Evolutionary conservation across 2,329 filamentous ascomycete genomes (phyloP).

Genomic region (Phialemoniopsis sp.): DNA sequence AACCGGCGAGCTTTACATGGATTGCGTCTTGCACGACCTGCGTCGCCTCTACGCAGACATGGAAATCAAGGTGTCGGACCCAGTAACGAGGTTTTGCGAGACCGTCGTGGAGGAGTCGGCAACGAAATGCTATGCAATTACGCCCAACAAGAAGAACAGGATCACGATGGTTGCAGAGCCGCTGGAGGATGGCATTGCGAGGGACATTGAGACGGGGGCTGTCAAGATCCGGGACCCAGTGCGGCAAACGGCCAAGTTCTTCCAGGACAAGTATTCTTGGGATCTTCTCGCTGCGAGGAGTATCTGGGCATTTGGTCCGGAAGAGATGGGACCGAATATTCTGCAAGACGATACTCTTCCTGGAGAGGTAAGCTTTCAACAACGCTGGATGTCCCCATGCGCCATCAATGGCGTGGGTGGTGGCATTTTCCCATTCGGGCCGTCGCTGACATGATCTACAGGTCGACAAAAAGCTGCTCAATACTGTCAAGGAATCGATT

Average conservation of each 20-base stretch:
- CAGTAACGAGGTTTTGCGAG: slow-evolving; percentile 95
- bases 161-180: slow-evolving; percentile 98
- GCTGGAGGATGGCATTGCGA: slow-evolving; percentile 87
- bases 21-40: slow-evolving; percentile 94
- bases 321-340: slow-evolving; percentile 92
- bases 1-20: slow-evolving; percentile 99
- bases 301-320: slow-evolving; percentile 98
- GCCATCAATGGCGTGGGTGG: slow-evolving; percentile 7
- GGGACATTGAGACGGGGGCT: slow-evolving; percentile 86
- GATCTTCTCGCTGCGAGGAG: slow-evolving; percentile 90
- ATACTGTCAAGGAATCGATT: slow-evolving; percentile 85
- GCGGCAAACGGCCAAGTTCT: slow-evolving; percentile 91
- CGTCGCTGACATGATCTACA: slow-evolving; percentile 19
- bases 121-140: slow-evolving; percentile 96
- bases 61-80: slow-evolving; percentile 98
- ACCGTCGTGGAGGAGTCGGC: slow-evolving; percentile 96
- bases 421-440: slow-evolving; percentile 10
- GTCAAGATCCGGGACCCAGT: slow-evolving; percentile 92
- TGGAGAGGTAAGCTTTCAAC: slow-evolving; percentile 59
- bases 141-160: slow-evolving; percentile 99
- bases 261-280: slow-evolving; percentile 96
- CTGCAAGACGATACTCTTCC: slow-evolving; percentile 95
- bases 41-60: slow-evolving; percentile 94
- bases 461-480: slow-evolving; percentile 89
- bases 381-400: too few species aligned